Conservation (phyloP, 306 rosid species). For the Sicyos baderoa region DNA sequence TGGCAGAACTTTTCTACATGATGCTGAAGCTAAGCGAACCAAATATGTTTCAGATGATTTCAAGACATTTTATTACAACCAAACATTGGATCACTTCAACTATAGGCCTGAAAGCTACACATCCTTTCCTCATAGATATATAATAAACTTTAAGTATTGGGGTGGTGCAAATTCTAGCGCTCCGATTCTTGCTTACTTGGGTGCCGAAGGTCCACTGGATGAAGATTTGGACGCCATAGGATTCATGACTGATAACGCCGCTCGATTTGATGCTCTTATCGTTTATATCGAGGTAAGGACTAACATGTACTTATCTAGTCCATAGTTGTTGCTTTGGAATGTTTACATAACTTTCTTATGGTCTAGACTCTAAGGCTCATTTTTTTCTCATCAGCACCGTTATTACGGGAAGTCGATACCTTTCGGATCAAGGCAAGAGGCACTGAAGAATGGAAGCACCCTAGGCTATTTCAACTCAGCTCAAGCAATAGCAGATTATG, state of each 20-base stretch:
- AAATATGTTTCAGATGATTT: conserved; percentile 24
- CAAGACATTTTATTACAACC: conserved; percentile 45
- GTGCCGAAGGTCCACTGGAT: conserved; percentile 54
- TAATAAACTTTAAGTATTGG: conserved; percentile 58
- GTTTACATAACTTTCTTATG: neutral
- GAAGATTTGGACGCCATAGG: conserved; percentile 19
- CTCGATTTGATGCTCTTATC: conserved; percentile 45
- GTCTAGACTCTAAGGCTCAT: neutral
- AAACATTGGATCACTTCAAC: conserved; percentile 69
- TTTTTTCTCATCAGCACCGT: conserved; percentile 39
- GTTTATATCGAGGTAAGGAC: conserved; percentile 57
- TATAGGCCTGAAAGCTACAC: conserved; percentile 49
- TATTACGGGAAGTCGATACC: conserved; percentile 76
- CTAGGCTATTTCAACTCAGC: conserved; percentile 70
- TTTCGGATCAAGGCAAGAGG: conserved; percentile 57
- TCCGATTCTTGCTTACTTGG: conserved; percentile 56
- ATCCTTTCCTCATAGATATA: conserved; percentile 52
- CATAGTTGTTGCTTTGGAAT: neutral
- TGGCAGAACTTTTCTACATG: conserved; percentile 20
- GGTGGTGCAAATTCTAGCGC: conserved; percentile 47
- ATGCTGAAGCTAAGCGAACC: conserved; percentile 15
- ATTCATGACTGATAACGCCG: conserved; percentile 52
- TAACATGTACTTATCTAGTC: neutral
- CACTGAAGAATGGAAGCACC: conserved; percentile 44
- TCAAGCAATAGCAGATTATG: conserved; percentile 75